Evolutionary conservation across 1,284 basidiomycete species (phyloP).

Genomic region (Singerocomus rubriflavus): DNA sequence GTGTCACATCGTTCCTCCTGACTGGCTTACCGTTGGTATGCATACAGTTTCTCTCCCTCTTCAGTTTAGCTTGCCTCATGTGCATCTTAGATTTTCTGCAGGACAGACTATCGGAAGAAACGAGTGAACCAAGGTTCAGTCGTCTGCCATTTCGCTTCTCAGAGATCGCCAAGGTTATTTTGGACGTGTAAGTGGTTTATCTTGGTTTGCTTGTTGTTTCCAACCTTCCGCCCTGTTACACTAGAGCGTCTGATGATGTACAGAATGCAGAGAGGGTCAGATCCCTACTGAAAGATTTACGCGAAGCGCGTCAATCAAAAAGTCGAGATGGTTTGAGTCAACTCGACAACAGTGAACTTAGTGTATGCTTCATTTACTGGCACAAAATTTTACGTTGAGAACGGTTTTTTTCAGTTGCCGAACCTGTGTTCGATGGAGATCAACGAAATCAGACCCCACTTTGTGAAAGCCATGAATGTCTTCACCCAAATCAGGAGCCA

Average conservation of each 20-base stretch:
- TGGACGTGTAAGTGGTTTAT: slow-evolving; percentile 70
- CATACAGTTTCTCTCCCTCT: not conserved
- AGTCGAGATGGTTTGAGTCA: slow-evolving; percentile 78
- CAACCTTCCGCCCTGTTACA: not conserved
- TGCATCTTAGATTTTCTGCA: slow-evolving; percentile 72
- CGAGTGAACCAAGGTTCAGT: slow-evolving; percentile 68
- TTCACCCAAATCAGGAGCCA: slow-evolving; percentile 42
- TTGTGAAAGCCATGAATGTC: slow-evolving; percentile 78
- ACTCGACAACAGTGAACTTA: slow-evolving; percentile 74
- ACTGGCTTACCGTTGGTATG: slow-evolving; percentile 83
- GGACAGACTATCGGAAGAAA: slow-evolving; percentile 68
- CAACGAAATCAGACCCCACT: slow-evolving; percentile 89
- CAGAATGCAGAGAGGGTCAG: slow-evolving; percentile 79
- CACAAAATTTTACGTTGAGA: slow-evolving; percentile 2
- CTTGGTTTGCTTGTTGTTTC: not conserved
- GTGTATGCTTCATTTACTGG: slow-evolving; percentile 46
- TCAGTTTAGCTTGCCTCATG: not conserved
- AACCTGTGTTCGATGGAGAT: slow-evolving; percentile 90
- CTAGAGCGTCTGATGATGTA: slow-evolving; percentile 88
- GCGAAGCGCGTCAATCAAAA: slow-evolving; percentile 93
- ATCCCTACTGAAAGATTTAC: slow-evolving; percentile 86
- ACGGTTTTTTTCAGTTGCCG: slow-evolving; percentile 55
- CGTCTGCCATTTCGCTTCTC: slow-evolving; percentile 82
- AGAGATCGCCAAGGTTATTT: slow-evolving; percentile 84
- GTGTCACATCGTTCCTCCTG: slow-evolving; percentile 86